Conservation (phyloP, 2,329 filamentous ascomycete genomes). For the Aspergillus fumigatiaffinis region DNA sequence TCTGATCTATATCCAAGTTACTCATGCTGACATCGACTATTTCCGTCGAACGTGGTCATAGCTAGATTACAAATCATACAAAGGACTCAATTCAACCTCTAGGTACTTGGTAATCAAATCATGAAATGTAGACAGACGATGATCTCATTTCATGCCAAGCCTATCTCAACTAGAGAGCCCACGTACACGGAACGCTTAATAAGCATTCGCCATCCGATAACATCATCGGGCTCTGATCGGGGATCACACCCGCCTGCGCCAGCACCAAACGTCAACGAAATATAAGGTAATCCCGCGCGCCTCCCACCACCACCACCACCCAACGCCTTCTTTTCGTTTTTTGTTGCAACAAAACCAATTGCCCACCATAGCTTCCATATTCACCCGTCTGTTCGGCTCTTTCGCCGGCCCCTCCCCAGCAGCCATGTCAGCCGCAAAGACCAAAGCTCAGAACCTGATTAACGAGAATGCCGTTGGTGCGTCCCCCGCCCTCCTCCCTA, state of each 20-base stretch:
- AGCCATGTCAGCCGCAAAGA: conserved; percentile 77
- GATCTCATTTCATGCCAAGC: too few relatives aligned
- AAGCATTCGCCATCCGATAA: neutral
- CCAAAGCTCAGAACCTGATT: conserved; percentile 81
- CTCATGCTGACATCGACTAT: neutral
- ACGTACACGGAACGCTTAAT: neutral
- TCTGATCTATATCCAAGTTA: neutral
- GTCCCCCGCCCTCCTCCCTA: conserved; percentile 29
- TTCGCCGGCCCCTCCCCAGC: conserved; percentile 53
- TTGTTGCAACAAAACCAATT: neutral
- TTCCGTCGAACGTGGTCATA: neutral
- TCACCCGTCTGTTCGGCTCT: conserved; percentile 66
- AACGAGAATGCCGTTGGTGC: conserved; percentile 80
- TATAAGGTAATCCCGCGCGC: neutral
- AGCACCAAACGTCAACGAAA: neutral
- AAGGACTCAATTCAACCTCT: neutral
- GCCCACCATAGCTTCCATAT: conserved; percentile 63
- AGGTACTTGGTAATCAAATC: neutral
- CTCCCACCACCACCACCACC: neutral
- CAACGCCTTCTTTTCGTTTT: neutral
- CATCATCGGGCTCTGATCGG: neutral
- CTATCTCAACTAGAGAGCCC: too few relatives aligned
- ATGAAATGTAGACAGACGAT: neutral
- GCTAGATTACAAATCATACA: neutral
- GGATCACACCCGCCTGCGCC: neutral